phyloP scores from a whole-genome alignment of 768 basidiomycete genomes.

The Cytidiella melzeri region DNA sequence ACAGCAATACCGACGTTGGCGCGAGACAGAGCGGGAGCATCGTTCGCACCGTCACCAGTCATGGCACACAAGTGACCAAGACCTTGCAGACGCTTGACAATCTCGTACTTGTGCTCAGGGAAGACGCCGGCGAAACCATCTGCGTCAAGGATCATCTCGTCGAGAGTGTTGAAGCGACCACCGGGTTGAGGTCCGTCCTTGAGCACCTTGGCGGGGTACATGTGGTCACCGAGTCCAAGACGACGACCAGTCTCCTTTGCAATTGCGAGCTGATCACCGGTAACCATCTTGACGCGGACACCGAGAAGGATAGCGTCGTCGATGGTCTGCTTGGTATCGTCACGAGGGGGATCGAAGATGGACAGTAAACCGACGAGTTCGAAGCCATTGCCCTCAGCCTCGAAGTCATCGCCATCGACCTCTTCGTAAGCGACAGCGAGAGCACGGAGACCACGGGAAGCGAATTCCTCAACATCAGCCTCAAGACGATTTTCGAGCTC shows the following conservation, averaged over 20 bases:
- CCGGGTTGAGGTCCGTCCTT: slow-evolving; percentile 93
- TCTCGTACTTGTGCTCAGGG: slow-evolving; percentile 99
- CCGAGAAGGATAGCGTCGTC: slow-evolving; percentile 94
- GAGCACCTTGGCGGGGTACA: slow-evolving; percentile 99
- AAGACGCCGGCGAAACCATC: slow-evolving; percentile 99
- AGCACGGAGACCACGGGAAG: slow-evolving; percentile 92
- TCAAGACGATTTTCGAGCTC: slow-evolving; percentile 89
- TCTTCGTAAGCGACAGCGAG: slow-evolving; percentile 96
- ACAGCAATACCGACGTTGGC: slow-evolving; percentile 99
- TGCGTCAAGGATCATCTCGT: slow-evolving; percentile 99
- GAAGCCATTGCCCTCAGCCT: slow-evolving; percentile 92
- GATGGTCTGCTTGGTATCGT: slow-evolving; percentile 98
- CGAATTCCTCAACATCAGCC: slow-evolving; percentile 94
- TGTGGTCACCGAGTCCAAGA: slow-evolving; percentile 97
- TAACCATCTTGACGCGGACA: slow-evolving; percentile 99
- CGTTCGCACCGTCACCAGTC: slow-evolving; percentile 99
- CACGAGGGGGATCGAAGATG: slow-evolving; percentile 97
- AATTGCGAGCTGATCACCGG: slow-evolving; percentile 99
- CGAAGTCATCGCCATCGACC: slow-evolving; percentile 72
- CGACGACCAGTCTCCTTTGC: slow-evolving; percentile 99
- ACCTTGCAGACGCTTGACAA: slow-evolving; percentile 96
- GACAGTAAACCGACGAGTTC: slow-evolving; percentile 95
- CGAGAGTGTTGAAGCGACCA: slow-evolving; percentile 75
- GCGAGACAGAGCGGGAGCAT: slow-evolving; percentile 94
- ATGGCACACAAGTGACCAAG: slow-evolving; percentile 96